Base-by-base conservation (phyloP, 192 early-diverging fungal genomes). In the Thoreauomyces humboldtii region DNA sequence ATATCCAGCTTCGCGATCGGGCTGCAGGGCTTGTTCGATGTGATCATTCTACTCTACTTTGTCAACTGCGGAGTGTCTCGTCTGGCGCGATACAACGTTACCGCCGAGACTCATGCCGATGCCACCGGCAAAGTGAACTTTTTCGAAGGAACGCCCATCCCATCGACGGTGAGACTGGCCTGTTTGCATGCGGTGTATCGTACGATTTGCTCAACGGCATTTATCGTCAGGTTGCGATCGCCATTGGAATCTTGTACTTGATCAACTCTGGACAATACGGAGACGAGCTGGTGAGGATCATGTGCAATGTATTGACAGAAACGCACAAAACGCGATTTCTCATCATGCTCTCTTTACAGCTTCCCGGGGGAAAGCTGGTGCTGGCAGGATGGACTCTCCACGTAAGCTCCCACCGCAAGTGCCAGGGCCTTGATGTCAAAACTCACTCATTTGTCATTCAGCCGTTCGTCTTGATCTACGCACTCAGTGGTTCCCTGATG, bases 141-240 rank as follows among this genome's bases (percentile, higher is more conserved):
- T 63, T 95, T 93, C 75, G 90, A 96, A 69, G 93, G 93, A 29
- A 91, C 91, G 7, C 93, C 93, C 5, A 94, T 96, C 45, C 93
- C 92, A 1, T 90, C 89, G 5, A 67, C 67, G 1, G 50, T 64
- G 15, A 17, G 55, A 12, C 33, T 60, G 14, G 12, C 7, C 34
- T 9, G 29, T 11, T 6, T 14, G 25, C 2, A 29, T 54, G n/a
- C n/a, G n/a, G n/a, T n/a, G n/a, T n/a, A n/a, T n/a, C n/a, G n/a
- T n/a, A n/a, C n/a, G n/a, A n/a, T n/a, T n/a, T n/a, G n/a, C n/a
- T n/a, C n/a, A n/a, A 41, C 38, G 38, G 38, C 38, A 12, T 9
- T 41, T 47, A 6, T 22, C 7, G n/a, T n/a, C 43, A 22, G 50
- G 58, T 62, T 21, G 7, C 27, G 2, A 73, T 73, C 1, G 85